Conservation (phyloP, 306 rosid genomes). For the Rosa lucieae region DNA sequence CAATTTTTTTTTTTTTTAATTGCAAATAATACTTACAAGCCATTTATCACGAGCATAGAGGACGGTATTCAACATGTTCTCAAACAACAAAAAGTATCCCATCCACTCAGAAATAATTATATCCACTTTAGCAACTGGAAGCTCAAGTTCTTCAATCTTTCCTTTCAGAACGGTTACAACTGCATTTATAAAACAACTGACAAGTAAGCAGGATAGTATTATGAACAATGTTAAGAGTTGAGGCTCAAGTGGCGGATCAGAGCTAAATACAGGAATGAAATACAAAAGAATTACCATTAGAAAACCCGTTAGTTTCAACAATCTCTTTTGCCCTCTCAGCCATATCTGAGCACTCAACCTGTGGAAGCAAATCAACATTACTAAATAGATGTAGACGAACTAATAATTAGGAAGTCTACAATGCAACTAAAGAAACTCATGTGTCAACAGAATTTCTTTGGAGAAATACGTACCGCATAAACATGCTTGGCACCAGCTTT, state of each 20-base stretch:
- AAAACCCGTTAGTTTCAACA: constrained; percentile 78
- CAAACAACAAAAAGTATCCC: constrained; percentile 97
- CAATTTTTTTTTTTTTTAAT: neutral
- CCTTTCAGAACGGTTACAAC: constrained; percentile 95
- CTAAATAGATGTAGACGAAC: constrained; percentile 2
- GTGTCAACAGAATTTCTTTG: neutral
- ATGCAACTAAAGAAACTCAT: neutral
- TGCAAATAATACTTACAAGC: constrained; percentile 65
- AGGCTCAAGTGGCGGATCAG: neutral
- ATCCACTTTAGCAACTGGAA: constrained; percentile 89
- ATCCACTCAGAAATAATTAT: constrained; percentile 98
- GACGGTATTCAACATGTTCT: constrained; percentile 94
- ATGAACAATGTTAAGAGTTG: neutral
- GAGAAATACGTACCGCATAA: constrained; percentile 62
- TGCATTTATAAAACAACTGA: constrained; percentile 31
- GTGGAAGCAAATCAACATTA: constrained; percentile 5
- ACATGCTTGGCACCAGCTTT: constrained; percentile 96
- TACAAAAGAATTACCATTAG: constrained; percentile 54
- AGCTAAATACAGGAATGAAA: neutral
- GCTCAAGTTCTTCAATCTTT: constrained; percentile 92
- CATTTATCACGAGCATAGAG: constrained; percentile 97
- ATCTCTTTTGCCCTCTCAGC: constrained; percentile 97
- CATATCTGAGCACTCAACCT: constrained; percentile 99
- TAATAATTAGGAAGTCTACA: constrained; percentile 4
- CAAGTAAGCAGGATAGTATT: constrained; percentile 23